Evolutionary conservation across 2,329 filamentous ascomycete genomes (phyloP).

Genomic region (Pochonia chlamydosporia): DNA sequence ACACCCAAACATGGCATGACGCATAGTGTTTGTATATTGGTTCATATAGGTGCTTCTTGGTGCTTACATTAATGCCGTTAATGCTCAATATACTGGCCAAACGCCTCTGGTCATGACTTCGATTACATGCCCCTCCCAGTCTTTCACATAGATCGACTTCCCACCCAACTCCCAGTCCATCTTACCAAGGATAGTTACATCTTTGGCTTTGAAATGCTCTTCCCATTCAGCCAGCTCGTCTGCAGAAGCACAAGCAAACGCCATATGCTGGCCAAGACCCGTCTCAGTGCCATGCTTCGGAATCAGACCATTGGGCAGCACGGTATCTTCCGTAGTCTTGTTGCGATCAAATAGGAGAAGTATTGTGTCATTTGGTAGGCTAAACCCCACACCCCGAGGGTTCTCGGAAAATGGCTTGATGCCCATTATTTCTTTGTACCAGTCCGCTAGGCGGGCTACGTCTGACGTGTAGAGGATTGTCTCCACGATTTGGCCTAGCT

Average conservation of each 20-base stretch:
- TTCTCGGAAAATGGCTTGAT: neutral
- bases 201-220: slow-evolving; percentile 1
- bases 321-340: neutral
- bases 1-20: no score
- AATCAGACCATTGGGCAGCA: slow-evolving; percentile 1
- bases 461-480: slow-evolving; percentile 6
- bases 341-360: slow-evolving; percentile 3
- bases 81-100: slow-evolving; percentile 3
- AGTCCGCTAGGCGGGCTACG: neutral
- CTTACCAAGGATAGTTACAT: neutral
- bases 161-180: slow-evolving; percentile 3
- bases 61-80: no score
- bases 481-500: slow-evolving; percentile 6
- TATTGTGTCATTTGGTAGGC: neutral
- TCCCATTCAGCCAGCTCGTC: slow-evolving; percentile 3
- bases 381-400: neutral
- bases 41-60: no score
- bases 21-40: no score
- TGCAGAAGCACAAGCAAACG: slow-evolving; percentile 1
- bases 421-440: slow-evolving; percentile 3
- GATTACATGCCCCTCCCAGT: slow-evolving; percentile 6
- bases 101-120: slow-evolving; percentile 5
- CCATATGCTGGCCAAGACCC: slow-evolving; percentile 6
- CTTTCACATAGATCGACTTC: slow-evolving; percentile 4
- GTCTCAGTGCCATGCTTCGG: slow-evolving; percentile 5